Conservation (phyloP, 78 protist genomes). For the Anaeramoeba flamelloides region DNA sequence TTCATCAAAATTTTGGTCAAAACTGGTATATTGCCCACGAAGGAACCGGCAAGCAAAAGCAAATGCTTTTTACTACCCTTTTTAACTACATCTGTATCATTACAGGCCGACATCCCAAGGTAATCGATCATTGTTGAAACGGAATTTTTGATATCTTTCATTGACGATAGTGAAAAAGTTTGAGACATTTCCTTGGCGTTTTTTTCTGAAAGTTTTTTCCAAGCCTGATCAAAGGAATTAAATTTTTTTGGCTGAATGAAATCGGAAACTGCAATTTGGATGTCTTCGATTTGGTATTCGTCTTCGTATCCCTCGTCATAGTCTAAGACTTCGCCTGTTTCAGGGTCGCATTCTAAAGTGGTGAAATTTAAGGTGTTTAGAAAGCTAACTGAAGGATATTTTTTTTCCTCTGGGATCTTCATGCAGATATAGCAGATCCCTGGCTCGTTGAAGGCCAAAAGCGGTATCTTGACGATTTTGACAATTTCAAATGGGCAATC, state of each 20-base stretch:
- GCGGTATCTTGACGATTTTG: background rate
- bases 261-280: background rate
- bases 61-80: background rate
- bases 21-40: background rate
- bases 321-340: background rate
- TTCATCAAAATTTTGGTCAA: background rate
- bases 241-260: background rate
- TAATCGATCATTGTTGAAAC: background rate
- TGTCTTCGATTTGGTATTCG: background rate
- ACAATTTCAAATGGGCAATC: background rate
- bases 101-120: background rate
- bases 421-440: background rate
- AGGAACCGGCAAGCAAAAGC: background rate
- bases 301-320: background rate
- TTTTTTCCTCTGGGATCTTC: background rate
- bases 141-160: background rate
- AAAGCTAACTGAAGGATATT: background rate
- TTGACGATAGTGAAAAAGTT: background rate
- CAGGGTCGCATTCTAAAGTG: background rate
- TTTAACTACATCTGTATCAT: background rate
- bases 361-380: background rate
- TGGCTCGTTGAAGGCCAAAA: background rate
- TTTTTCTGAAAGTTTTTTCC: background rate
- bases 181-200: background rate
- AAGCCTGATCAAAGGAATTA: background rate